A percentile compares a stretch with the other conserved stretches of the same genome.
Evolutionary conservation across 2,329 filamentous ascomycete species (phyloP).

Genomic region (Colletotrichum gigasporum): DNA sequence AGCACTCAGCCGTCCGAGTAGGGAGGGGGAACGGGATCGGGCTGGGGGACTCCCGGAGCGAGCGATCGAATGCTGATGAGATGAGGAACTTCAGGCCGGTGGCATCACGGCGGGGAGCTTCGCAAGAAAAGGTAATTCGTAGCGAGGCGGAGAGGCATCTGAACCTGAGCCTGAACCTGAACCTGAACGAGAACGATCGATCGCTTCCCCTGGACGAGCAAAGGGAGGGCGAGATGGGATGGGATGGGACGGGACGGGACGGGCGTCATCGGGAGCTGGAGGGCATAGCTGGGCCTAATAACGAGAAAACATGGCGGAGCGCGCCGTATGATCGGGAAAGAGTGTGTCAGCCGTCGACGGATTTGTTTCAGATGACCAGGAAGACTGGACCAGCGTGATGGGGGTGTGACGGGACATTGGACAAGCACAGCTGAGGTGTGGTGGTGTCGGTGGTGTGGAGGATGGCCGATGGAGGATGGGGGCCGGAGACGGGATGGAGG

Average conservation of each 20-base stretch:
- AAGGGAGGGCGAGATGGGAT: not conserved
- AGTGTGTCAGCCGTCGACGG: constrained; percentile 28
- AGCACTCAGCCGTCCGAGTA: too few species aligned
- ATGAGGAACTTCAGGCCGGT: not conserved
- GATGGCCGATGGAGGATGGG: too few species aligned
- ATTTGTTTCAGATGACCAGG: constrained; percentile 32
- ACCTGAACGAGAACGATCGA: too few species aligned
- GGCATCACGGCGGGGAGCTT: not conserved
- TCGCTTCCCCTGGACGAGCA: not conserved
- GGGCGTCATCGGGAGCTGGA: too few species aligned
- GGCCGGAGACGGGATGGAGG: not conserved
- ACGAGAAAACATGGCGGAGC: not conserved
- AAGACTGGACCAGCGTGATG: constrained; percentile 15
- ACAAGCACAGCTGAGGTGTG: not conserved
- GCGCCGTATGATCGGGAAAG: constrained; percentile 16
- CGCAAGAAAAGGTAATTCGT: not conserved
- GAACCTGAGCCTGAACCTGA: too few species aligned
- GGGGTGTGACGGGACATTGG: constrained; percentile 1
- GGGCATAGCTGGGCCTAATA: not conserved
- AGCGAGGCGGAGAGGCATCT: not conserved
- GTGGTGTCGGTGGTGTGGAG: not conserved
- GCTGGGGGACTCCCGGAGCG: not conserved
- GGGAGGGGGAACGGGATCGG: constrained; percentile 13
- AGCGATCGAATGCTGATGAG: not conserved
- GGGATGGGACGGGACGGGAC: not conserved